Evolutionary conservation across 345 rosid genomes (phyloP).

Genomic region (Trapa bicornis): DNA sequence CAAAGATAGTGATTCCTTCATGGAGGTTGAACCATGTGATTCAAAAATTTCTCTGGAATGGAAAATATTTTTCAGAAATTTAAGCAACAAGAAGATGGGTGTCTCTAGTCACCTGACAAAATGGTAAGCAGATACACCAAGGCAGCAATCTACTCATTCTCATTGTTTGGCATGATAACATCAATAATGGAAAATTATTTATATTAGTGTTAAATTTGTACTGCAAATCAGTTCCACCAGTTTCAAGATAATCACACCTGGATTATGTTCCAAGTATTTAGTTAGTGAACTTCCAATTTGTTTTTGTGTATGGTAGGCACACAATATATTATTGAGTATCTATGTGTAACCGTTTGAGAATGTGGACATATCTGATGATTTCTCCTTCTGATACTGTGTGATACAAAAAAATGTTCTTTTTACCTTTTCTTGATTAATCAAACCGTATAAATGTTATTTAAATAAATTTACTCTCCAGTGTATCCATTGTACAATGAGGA

Average conservation of each 20-base stretch:
- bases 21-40: constrained; percentile 16
- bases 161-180: background rate
- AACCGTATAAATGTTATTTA: background rate
- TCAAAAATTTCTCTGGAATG: constrained; percentile 54
- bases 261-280: background rate
- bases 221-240: background rate
- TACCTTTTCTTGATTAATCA: background rate
- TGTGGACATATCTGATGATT: background rate
- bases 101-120: constrained; percentile 37
- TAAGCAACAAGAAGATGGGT: constrained; percentile 41
- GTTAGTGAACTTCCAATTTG: background rate
- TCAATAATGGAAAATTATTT: background rate
- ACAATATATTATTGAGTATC: background rate
- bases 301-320: background rate
- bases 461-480: background rate
- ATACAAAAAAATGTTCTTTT: background rate
- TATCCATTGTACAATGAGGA: background rate
- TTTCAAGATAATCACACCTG: background rate
- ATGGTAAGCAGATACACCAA: constrained; percentile 32
- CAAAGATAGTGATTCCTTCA: constrained; percentile 12
- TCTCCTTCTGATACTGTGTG: background rate
- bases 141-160: background rate
- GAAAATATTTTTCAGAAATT: constrained; percentile 39
- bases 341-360: background rate
- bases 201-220: background rate